Percentiles rank a stretch among this genome's conserved stretches.
Conservation (phyloP, 352 stramenopile genomes). For the Globisporangium paroecandrum region DNA sequence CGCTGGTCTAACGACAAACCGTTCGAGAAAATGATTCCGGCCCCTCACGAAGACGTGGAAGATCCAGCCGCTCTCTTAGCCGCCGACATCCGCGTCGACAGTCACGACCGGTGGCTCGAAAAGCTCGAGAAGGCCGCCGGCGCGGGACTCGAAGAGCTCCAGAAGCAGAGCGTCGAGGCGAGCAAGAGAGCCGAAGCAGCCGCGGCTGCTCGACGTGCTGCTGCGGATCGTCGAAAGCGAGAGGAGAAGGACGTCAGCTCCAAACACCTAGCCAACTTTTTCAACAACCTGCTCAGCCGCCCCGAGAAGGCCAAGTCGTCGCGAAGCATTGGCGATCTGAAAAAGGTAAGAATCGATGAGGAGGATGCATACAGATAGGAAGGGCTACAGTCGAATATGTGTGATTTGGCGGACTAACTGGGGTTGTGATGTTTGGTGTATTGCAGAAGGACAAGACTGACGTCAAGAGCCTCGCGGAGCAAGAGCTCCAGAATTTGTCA, state of each 20-base stretch:
- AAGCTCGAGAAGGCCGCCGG: constrained; percentile 81
- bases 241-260: constrained; percentile 85
- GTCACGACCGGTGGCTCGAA: constrained; percentile 73
- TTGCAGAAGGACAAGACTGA: constrained; percentile 60
- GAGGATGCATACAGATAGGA: not conserved
- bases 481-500: constrained; percentile 46
- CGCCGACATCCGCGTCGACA: constrained; percentile 59
- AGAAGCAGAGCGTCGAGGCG: constrained; percentile 83
- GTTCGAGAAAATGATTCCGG: constrained; percentile 77
- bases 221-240: constrained; percentile 68
- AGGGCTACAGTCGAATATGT: not conserved
- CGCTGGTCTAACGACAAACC: constrained; percentile 74
- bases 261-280: constrained; percentile 85
- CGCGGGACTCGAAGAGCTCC: constrained; percentile 69
- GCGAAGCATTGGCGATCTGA: constrained; percentile 48
- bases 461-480: constrained; percentile 54
- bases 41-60: constrained; percentile 44
- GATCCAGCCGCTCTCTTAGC: constrained; percentile 30
- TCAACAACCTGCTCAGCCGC: constrained; percentile 84
- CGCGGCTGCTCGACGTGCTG: constrained; percentile 56
- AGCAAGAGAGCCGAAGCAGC: constrained; percentile 77
- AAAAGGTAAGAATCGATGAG: constrained; percentile 37
- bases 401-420: constrained; percentile 1
- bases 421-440: not conserved
- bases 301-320: constrained; percentile 81